Evolutionary conservation across 2,329 filamentous ascomycete species (phyloP).

Genomic region (Penicillium paneum): DNA sequence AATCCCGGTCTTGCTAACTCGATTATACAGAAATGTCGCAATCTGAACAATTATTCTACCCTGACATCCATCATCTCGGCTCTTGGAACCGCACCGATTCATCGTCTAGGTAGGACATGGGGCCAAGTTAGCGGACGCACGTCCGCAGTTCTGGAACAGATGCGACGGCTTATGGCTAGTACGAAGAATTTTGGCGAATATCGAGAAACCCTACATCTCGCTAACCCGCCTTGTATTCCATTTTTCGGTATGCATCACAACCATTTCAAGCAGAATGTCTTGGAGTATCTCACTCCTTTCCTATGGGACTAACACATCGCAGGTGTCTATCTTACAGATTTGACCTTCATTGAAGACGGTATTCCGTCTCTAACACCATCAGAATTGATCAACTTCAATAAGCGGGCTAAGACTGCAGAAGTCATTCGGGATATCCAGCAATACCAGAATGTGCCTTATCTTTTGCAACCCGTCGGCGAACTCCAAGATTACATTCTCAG

Average conservation of each 20-base stretch:
- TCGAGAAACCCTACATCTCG: slow-evolving; percentile 83
- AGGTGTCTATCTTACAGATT: slow-evolving; percentile 95
- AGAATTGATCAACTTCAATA: slow-evolving; percentile 96
- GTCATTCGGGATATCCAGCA: slow-evolving; percentile 98
- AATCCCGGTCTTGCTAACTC: slow-evolving; percentile 4
- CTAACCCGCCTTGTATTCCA: slow-evolving; percentile 94
- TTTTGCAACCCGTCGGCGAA: slow-evolving; percentile 81
- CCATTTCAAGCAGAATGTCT: slow-evolving; percentile 1
- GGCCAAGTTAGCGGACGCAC: slow-evolving; percentile 85
- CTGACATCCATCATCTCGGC: slow-evolving; percentile 97
- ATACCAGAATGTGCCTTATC: slow-evolving; percentile 97
- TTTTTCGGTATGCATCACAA: slow-evolving; percentile 72
- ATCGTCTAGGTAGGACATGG: slow-evolving; percentile 91
- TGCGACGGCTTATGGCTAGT: slow-evolving; percentile 93
- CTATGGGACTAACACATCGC: slow-evolving; percentile 18
- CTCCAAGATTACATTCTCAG: slow-evolving; percentile 94
- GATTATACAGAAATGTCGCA: slow-evolving; percentile 74
- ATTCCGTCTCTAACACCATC: slow-evolving; percentile 96
- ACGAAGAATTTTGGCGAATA: slow-evolving; percentile 99
- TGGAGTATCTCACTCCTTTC: not conserved
- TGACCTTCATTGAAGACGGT: slow-evolving; percentile 98
- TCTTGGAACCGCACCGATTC: slow-evolving; percentile 88
- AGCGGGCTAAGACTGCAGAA: slow-evolving; percentile 95
- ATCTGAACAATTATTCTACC: slow-evolving; percentile 94
- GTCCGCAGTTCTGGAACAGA: slow-evolving; percentile 74